These are phyloP conservation scores for Fusarium nurragi DNA, from an alignment of 2,329 filamentous ascomycete species.

Conservation along the genomic window DNA sequence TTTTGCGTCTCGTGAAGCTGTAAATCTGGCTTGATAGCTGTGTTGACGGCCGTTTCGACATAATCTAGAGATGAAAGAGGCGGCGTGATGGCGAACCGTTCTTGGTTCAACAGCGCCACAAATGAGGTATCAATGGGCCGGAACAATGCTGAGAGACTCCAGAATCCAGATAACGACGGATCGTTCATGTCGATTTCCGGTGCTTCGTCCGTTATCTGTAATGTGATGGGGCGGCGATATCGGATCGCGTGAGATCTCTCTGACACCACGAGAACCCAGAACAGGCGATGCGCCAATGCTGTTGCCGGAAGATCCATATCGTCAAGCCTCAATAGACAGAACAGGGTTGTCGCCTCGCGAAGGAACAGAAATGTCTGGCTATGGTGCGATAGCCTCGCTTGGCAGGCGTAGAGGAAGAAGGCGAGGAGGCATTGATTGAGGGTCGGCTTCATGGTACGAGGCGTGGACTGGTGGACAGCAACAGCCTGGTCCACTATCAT, in stretches of 20 bases:
- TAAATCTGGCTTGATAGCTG: slow-evolving; percentile 47
- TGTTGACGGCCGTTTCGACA: slow-evolving; percentile 51
- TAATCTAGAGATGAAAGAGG: slow-evolving; percentile 48
- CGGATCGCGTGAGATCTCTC: slow-evolving; percentile 57
- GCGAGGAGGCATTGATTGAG: slow-evolving; percentile 53
- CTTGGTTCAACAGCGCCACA: slow-evolving; percentile 53
- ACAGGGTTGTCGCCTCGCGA: slow-evolving; percentile 55
- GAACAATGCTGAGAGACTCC: slow-evolving; percentile 54
- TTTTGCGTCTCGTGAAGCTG: slow-evolving; percentile 56
- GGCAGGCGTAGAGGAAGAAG: slow-evolving; percentile 58
- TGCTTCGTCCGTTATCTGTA: slow-evolving; percentile 53
- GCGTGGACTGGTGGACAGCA: slow-evolving; percentile 48
- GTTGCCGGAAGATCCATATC: slow-evolving; percentile 38
- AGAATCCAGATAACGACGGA: slow-evolving; percentile 50
- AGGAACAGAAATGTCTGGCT: slow-evolving; percentile 56
- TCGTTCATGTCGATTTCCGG: slow-evolving; percentile 47
- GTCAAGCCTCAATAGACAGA: slow-evolving; percentile 49
- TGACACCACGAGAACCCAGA: slow-evolving; percentile 57
- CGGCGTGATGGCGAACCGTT: slow-evolving; percentile 46
- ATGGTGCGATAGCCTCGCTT: slow-evolving; percentile 54
- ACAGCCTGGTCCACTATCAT: slow-evolving; percentile 52
- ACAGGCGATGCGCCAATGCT: slow-evolving; percentile 50
- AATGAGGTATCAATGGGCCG: slow-evolving; percentile 55
- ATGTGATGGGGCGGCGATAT: slow-evolving; percentile 55
- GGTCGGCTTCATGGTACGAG: slow-evolving; percentile 48